Conservation (phyloP, 805 yeast species). For the Ogataea salicorniae region DNA sequence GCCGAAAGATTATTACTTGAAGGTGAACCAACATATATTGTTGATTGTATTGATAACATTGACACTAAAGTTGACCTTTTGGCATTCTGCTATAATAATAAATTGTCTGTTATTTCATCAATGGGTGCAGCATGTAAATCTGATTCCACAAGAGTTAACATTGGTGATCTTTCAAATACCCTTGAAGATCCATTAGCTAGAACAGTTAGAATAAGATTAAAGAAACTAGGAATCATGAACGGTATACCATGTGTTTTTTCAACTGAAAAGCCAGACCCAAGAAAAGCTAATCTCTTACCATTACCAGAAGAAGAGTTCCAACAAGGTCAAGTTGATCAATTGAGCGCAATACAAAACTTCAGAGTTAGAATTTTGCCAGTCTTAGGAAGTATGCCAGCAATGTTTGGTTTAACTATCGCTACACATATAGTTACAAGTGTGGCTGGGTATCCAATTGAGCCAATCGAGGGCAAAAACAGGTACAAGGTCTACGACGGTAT, state of each 20-base stretch:
- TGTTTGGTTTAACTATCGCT: slow-evolving; percentile 88
- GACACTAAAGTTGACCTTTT: slow-evolving; percentile 94
- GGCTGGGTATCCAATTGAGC: slow-evolving; percentile 87
- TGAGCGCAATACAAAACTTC: slow-evolving; percentile 83
- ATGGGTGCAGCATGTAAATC: slow-evolving; percentile 98
- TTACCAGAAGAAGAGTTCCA: slow-evolving; percentile 75
- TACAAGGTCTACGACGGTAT: slow-evolving; percentile 80
- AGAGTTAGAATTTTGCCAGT: slow-evolving; percentile 95
- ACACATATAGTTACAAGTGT: slow-evolving; percentile 74
- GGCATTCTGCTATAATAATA: slow-evolving; percentile 58
- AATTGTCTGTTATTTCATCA: slow-evolving; percentile 72
- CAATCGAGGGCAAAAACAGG: slow-evolving; percentile 85
- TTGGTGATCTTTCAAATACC: slow-evolving; percentile 83
- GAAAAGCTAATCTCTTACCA: slow-evolving; percentile 84
- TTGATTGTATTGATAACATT: slow-evolving; percentile 95
- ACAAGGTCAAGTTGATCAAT: slow-evolving; percentile 79
- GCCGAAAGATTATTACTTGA: slow-evolving; percentile 57
- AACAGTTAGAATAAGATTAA: slow-evolving; percentile 77
- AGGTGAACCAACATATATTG: slow-evolving; percentile 67
- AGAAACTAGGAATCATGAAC: slow-evolving; percentile 66
- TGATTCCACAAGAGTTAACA: slow-evolving; percentile 86
- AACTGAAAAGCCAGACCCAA: slow-evolving; percentile 94
- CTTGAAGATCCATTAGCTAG: slow-evolving; percentile 93
- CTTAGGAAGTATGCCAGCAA: slow-evolving; percentile 93
- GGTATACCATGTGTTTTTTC: slow-evolving; percentile 88